These are phyloP conservation scores for Colletotrichum gigasporum DNA, from an alignment of 2,329 filamentous ascomycete genomes.

Conservation along the genomic window DNA sequence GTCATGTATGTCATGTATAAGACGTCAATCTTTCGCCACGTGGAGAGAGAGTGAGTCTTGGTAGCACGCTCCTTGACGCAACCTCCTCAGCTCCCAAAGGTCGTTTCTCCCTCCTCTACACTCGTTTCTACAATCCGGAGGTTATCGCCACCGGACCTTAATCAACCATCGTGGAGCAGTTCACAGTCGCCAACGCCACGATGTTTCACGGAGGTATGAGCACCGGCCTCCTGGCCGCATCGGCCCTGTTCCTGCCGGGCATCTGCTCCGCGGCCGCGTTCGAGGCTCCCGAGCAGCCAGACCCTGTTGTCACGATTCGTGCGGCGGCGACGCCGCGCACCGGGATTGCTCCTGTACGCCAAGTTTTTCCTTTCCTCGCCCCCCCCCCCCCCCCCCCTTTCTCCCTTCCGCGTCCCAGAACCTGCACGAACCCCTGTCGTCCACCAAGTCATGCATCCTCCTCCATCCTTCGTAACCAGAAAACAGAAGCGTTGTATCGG, in stretches of 20 bases:
- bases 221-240: neutral
- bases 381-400: neutral
- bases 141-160: neutral
- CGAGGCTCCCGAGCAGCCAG: neutral
- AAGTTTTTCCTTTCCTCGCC: neutral
- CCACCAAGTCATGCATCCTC: neutral
- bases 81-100: no score
- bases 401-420: neutral
- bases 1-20: constrained; percentile 9
- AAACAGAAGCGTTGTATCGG: no score
- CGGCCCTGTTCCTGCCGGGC: neutral
- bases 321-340: neutral
- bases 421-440: neutral
- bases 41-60: neutral
- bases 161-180: neutral
- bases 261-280: neutral
- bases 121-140: no score
- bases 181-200: neutral
- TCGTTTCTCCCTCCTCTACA: no score
- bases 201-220: neutral
- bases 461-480: no score
- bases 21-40: neutral
- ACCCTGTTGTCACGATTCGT: neutral
- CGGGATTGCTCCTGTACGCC: constrained; percentile 8
- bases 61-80: no score